Percentiles rank a stretch among this genome's conserved stretches.
Evolutionary conservation across 768 basidiomycete genomes (phyloP).

Genomic region (Fomitopsis serialis): DNA sequence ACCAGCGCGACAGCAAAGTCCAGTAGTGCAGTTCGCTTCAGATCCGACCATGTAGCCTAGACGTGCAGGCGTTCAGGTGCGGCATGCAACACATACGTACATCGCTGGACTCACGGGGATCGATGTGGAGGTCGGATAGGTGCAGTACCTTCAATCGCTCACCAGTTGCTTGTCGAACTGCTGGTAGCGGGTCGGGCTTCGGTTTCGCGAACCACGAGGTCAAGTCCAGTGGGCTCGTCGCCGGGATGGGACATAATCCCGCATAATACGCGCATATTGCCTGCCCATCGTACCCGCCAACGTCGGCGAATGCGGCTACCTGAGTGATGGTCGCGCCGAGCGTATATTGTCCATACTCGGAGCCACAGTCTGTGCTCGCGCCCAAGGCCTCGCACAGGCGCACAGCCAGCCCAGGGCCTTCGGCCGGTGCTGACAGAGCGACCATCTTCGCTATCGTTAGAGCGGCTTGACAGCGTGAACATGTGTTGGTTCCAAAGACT

Average conservation of each 20-base stretch:
- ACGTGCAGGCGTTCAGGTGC: neutral
- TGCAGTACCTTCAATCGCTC: conserved; percentile 68
- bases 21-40: conserved; percentile 67
- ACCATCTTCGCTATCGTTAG: conserved; percentile 64
- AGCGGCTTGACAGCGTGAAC: conserved; percentile 54
- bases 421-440: conserved; percentile 53
- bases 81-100: neutral
- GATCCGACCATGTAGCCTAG: conserved; percentile 66
- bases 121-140: conserved; percentile 71
- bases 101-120: conserved; percentile 45
- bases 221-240: conserved; percentile 54
- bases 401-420: conserved; percentile 52
- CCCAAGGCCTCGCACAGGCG: conserved; percentile 54
- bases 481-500: conserved; percentile 45
- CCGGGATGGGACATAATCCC: conserved; percentile 48
- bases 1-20: conserved; percentile 57
- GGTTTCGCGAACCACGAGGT: conserved; percentile 72
- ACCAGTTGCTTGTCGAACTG: conserved; percentile 53
- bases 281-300: conserved; percentile 60
- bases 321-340: conserved; percentile 66
- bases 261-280: conserved; percentile 55
- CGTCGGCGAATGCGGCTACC: conserved; percentile 64
- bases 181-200: conserved; percentile 62
- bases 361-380: conserved; percentile 39
- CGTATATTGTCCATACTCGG: conserved; percentile 39